Percentiles rank a stretch among this genome's conserved stretches.
Conservation (phyloP, 805 yeast species). For the Pichia occidentalis region DNA sequence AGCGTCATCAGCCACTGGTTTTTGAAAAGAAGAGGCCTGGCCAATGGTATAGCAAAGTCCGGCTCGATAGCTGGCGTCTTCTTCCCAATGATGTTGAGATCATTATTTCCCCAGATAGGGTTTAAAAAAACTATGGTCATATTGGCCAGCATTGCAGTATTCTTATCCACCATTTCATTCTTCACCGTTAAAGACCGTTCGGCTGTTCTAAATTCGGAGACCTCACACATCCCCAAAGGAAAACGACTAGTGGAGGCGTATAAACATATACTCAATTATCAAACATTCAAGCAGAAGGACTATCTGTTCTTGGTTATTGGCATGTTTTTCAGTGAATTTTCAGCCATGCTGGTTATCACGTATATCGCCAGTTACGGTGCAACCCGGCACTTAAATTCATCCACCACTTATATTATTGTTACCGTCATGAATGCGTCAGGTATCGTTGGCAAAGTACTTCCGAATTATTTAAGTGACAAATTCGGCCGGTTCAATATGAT, state of each 20-base stretch:
- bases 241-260: constrained; percentile 11
- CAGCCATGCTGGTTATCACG: constrained; percentile 41
- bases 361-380: constrained; percentile 48
- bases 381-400: constrained; percentile 37
- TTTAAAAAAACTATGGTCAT: constrained; percentile 49
- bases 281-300: constrained; percentile 33
- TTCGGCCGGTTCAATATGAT: constrained; percentile 50
- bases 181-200: constrained; percentile 38
- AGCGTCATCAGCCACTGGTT: constrained; percentile 66
- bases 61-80: constrained; percentile 49
- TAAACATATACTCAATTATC: constrained; percentile 32
- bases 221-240: constrained; percentile 17
- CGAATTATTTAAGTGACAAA: constrained; percentile 27
- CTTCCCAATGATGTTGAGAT: constrained; percentile 46
- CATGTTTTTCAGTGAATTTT: constrained; percentile 40
- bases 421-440: constrained; percentile 43
- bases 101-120: constrained; percentile 41
- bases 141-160: constrained; percentile 40
- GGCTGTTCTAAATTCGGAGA: constrained; percentile 18
- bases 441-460: constrained; percentile 27
- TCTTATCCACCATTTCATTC: constrained; percentile 31
- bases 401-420: constrained; percentile 38
- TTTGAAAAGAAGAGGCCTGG: constrained; percentile 48
- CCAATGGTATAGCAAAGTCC: constrained; percentile 41
- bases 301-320: constrained; percentile 34